Conservation (phyloP, 2,329 filamentous ascomycete genomes). For the Aspergillus versicolor region DNA sequence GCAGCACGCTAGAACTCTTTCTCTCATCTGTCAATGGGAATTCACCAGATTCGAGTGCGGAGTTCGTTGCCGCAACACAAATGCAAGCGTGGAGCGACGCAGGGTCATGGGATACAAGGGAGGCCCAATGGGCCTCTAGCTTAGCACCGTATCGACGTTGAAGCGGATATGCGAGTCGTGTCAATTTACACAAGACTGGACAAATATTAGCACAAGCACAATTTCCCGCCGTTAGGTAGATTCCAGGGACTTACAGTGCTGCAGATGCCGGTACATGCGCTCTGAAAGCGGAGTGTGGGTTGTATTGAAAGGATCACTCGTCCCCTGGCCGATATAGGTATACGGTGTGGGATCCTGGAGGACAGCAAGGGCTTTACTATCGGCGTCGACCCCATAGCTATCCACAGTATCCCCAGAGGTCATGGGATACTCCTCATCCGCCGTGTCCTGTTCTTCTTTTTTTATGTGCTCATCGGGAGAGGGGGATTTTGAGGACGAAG, state of each 20-base stretch:
- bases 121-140: conserved; percentile 36
- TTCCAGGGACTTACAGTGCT: conserved; percentile 31
- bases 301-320: conserved; percentile 36
- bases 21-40: conserved; percentile 34
- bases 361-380: conserved; percentile 14
- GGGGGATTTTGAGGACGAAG: conserved; percentile 6
- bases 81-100: conserved; percentile 38
- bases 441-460: conserved; percentile 14
- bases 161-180: conserved; percentile 36
- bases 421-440: conserved; percentile 5
- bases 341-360: conserved; percentile 20
- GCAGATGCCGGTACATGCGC: conserved; percentile 38
- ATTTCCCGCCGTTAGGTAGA: neutral
- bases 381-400: conserved; percentile 13
- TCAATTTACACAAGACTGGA: conserved; percentile 37
- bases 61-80: conserved; percentile 38
- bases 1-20: conserved; percentile 28
- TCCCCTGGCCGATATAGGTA: conserved; percentile 32
- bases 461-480: conserved; percentile 17
- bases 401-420: conserved; percentile 13
- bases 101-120: conserved; percentile 36
- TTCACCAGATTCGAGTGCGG: conserved; percentile 33
- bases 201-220: conserved; percentile 8
- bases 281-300: conserved; percentile 37
- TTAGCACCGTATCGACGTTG: conserved; percentile 34